phyloP scores from a whole-genome alignment of 768 basidiomycete genomes.

The Boletus reticulatus region DNA sequence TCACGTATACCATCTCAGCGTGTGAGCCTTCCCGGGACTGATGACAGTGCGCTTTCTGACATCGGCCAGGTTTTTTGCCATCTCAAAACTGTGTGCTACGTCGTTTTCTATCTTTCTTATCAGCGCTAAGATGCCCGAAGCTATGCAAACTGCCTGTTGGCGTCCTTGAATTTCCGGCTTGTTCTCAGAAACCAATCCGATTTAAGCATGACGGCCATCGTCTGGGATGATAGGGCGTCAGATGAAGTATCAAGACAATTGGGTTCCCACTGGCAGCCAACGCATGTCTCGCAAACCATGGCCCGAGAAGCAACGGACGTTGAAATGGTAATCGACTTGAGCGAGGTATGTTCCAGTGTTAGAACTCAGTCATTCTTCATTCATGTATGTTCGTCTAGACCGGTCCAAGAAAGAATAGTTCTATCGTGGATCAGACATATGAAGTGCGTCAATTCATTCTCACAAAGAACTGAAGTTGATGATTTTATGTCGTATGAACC shows the following conservation, averaged over 20 bases:
- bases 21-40: constrained; percentile 10
- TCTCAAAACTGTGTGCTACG: constrained; percentile 15
- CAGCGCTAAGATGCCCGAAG: not conserved
- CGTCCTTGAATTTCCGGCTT: constrained; percentile 14
- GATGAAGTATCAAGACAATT: not conserved
- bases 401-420: not conserved
- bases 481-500: not conserved
- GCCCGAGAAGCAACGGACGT: not conserved
- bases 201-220: not conserved
- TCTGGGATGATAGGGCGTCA: constrained; percentile 1
- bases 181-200: constrained; percentile 6
- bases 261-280: too few species aligned
- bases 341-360: not conserved
- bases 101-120: not conserved
- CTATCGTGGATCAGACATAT: not conserved
- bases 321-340: not conserved
- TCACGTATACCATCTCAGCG: constrained; percentile 8
- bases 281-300: not conserved
- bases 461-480: not conserved
- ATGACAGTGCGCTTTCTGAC: not conserved
- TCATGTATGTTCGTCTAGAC: not conserved
- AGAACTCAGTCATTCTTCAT: too few species aligned
- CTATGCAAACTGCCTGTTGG: constrained; percentile 18
- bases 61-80: constrained; percentile 5
- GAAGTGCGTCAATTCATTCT: not conserved